Evolutionary conservation across 768 basidiomycete species (phyloP), one percentile per base, ranked within the genome.

Genomic region (Pisolithus orientalis): DNA sequence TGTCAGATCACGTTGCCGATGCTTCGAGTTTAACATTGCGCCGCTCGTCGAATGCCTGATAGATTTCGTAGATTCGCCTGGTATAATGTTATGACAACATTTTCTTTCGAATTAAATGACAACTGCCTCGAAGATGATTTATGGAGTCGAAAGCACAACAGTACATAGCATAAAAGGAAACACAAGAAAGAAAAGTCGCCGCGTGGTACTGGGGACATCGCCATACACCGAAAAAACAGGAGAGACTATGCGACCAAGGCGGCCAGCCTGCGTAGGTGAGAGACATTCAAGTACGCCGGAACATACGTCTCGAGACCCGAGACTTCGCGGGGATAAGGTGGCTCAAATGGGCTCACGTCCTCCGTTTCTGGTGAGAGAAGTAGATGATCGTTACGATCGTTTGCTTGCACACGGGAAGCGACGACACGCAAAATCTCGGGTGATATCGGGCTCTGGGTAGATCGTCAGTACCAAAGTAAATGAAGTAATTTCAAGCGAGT

Each of bases 371-470:
- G 94, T 29, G 92, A 84, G 48, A 99, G 84, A 53, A 99, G 82
- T 17, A 99, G 78, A 66, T 98, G 95, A 68, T 99, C 96, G 65
- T 92, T 94, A 62, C 93, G 86, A 72, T 98, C 96, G 68, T 95
- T 92, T 45, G 94, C 89, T 64, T 92, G 87, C 50, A 99, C 94
- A 46, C 96, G 82, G 32, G 94, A 90, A 39, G 95, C 94, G 49
- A 99, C 96, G 21, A 97, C 93, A 48, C 93, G 87, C 38, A 99
- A 77, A 56, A 99, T 98, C 72, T 98, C 95, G 24, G 93, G 90
- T 2, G 94, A 93, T 62, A 98, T 97, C 8, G 95, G 96, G 59
- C 90, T 94, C 91, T 94, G 58, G 21, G 44, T 51, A 56, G 27
- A 51, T 54, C 50, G 34, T 47, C 40, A 42, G 10, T 42, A 44